Conservation (phyloP, 1,284 basidiomycete species). For the Sanguinoderma infundibulare region DNA sequence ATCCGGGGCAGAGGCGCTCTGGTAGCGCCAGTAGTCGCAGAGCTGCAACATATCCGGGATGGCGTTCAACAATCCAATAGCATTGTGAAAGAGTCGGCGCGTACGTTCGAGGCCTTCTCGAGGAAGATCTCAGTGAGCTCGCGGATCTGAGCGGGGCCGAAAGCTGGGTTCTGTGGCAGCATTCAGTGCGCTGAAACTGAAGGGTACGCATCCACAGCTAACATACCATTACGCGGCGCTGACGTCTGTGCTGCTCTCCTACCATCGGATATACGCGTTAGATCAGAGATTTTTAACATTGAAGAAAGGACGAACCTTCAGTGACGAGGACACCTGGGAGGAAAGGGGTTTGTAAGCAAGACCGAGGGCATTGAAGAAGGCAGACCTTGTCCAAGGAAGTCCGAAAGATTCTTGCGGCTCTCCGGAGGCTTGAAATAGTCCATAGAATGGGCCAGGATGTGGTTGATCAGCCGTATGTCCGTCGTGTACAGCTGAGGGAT, state of each 20-base stretch:
- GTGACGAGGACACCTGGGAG: background rate
- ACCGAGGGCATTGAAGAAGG: no score
- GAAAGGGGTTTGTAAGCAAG: background rate
- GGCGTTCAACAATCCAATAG: background rate
- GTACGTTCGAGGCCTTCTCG: constrained; percentile 52
- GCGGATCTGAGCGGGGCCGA: constrained; percentile 56
- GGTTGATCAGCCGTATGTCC: background rate
- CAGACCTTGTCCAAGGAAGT: constrained; percentile 1
- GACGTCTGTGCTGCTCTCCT: constrained; percentile 3
- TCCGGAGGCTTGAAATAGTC: background rate
- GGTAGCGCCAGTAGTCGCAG: constrained; percentile 31
- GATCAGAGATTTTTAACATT: background rate
- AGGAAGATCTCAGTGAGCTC: constrained; percentile 60
- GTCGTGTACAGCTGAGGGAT: background rate
- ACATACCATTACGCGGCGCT: background rate
- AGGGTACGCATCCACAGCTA: background rate
- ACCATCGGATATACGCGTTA: background rate
- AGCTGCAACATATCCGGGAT: constrained; percentile 23
- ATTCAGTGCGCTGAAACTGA: background rate
- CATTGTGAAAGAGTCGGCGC: background rate
- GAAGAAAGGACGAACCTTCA: background rate
- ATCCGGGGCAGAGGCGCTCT: constrained; percentile 13
- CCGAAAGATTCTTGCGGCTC: background rate
- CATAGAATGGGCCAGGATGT: background rate
- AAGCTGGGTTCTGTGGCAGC: constrained; percentile 54